Base-by-base conservation (phyloP, 441 rosid genomes). In the Cnidoscolus chayamansa region DNA sequence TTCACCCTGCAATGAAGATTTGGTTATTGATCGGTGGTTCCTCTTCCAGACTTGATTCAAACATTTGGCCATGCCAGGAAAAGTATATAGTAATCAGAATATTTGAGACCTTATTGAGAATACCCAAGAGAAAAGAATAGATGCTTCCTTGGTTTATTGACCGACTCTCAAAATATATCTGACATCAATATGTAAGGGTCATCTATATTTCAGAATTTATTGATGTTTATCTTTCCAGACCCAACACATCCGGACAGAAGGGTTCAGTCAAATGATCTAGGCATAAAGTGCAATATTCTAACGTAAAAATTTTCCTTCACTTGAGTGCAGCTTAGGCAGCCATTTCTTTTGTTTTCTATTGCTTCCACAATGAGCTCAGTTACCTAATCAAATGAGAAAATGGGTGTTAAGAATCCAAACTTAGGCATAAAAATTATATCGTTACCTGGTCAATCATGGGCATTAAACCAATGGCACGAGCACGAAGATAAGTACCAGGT, bases 391-490 rank as follows among this genome's bases (percentile, higher is more conserved):
- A 32, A 56, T 43, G 62, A 59, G 37, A 65, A 9, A 32, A 57
- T 8, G 11, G 4, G n/a, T 64, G 31, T n/a, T 2, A 60, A 57
- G 62, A 71, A 54, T 35, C 49, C 9, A 59, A 63, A 37, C 57
- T 19, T 57, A 50, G 19, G 17, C 50, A 15, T 48, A 59, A 16
- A 53, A 67, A 58, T 9, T 2, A 40, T 4, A 31, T 19, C 47
- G 32, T 81, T 75, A 89, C 98, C 98, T 92, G 88, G 78, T 95
- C 99, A 75, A 95, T 83, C 98, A 95, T 90, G 51, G 98, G 99
- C 99, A 95, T 95, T 75, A 95, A 75, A 54, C 99, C 99, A 80
- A 95, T 91, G 67, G 97, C 99, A 78, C 95, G 94, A 31, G 97
- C 96, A 75, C 97, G 98, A 45, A 93, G 97, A 85, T 90, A 93